phyloP scores from a whole-genome alignment of 1,284 basidiomycete genomes.

The Sporisorium graminicola region DNA sequence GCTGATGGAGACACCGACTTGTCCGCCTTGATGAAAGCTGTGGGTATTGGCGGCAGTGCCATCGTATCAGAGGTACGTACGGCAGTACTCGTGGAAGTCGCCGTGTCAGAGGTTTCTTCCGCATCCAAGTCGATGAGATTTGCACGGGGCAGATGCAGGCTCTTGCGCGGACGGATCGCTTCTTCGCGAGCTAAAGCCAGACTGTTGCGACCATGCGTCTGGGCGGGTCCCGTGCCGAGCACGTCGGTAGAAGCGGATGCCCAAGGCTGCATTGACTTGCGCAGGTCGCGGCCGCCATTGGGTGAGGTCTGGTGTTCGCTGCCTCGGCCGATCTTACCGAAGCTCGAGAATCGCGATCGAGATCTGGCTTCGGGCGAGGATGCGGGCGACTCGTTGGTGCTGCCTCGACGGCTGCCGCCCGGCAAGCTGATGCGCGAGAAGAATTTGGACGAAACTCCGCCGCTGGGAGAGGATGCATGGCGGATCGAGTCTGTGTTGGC shows the following conservation, averaged over 20 bases:
- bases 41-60: conserved; percentile 23
- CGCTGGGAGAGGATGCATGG: conserved; percentile 13
- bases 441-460: conserved; percentile 26
- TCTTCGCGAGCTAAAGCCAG: conserved; percentile 34
- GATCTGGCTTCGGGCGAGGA: conserved; percentile 23
- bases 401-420: conserved; percentile 33
- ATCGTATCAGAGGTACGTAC: conserved; percentile 1
- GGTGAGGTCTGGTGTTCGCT: conserved; percentile 6
- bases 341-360: conserved; percentile 36
- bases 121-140: conserved; percentile 26
- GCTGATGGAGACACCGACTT: conserved; percentile 31
- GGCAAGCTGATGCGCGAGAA: conserved; percentile 42
- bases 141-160: conserved; percentile 30
- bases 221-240: conserved; percentile 8
- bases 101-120: conserved; percentile 7
- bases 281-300: conserved; percentile 14
- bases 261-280: conserved; percentile 43
- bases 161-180: conserved; percentile 37
- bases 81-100: conserved; percentile 5
- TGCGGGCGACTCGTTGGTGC: conserved; percentile 18
- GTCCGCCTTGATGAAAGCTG: conserved; percentile 8
- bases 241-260: conserved; percentile 50
- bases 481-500: conserved; percentile 7
- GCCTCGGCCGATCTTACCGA: conserved; percentile 22
- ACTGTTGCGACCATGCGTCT: conserved; percentile 30